Conservation (phyloP, 1,284 basidiomycete species). For the Trametes versicolor region DNA sequence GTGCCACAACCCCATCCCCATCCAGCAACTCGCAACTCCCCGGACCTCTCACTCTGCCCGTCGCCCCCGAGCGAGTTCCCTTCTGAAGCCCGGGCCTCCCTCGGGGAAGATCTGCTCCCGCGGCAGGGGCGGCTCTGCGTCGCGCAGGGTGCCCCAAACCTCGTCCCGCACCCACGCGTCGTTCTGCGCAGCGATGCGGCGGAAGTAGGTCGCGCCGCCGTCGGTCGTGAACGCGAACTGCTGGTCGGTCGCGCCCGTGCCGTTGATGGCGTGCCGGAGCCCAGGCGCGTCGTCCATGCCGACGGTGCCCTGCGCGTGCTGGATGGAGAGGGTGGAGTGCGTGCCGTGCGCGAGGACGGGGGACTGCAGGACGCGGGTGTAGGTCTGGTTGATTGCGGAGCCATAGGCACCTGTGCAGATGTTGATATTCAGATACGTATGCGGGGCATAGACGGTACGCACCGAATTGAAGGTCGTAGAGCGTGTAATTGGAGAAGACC, state of each 20-base stretch:
- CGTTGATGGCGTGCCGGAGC: slow-evolving; percentile 50
- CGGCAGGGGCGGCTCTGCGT: slow-evolving; percentile 47
- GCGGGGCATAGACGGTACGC: too few species aligned
- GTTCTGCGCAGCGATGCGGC: slow-evolving; percentile 48
- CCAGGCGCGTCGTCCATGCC: slow-evolving; percentile 52
- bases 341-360: slow-evolving; percentile 41
- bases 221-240: slow-evolving; percentile 47
- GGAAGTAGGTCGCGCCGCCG: slow-evolving; percentile 47
- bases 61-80: slow-evolving; percentile 4
- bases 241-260: slow-evolving; percentile 49
- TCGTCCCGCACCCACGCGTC: slow-evolving; percentile 49
- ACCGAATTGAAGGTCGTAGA: slow-evolving; percentile 27
- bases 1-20: background rate
- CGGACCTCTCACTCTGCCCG: slow-evolving; percentile 8
- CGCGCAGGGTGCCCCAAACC: slow-evolving; percentile 49
- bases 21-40: background rate
- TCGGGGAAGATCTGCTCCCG: slow-evolving; percentile 45
- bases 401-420: slow-evolving; percentile 44
- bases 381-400: slow-evolving; percentile 48
- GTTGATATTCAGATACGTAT: slow-evolving; percentile 21
- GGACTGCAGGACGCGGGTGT: slow-evolving; percentile 45
- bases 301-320: slow-evolving; percentile 48
- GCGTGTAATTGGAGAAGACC: slow-evolving; percentile 48
- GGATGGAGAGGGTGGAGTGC: slow-evolving; percentile 44
- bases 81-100: slow-evolving; percentile 48